Evolutionary conservation across 352 stramenopile genomes (phyloP).

Genomic region (Globisporangium takayamanum): DNA sequence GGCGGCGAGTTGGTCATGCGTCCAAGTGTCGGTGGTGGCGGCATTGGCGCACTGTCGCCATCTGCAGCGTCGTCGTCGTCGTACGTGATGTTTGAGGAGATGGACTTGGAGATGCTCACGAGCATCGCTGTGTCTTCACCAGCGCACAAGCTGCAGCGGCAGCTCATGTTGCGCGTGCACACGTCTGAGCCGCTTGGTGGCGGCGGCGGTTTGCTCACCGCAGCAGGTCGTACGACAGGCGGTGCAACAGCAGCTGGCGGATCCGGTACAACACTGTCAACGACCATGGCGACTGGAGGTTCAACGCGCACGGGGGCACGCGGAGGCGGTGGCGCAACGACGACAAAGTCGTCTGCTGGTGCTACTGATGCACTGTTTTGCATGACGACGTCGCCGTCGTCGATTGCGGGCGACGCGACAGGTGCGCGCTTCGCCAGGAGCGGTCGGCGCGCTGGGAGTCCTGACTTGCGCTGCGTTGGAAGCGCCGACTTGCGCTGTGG

Average conservation of each 20-base stretch:
- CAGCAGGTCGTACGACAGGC: neutral
- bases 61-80: conserved; percentile 19
- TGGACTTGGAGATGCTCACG: conserved; percentile 73
- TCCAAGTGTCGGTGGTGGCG: conserved; percentile 19
- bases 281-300: neutral
- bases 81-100: conserved; percentile 79
- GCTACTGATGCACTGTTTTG: neutral
- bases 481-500: conserved; percentile 2
- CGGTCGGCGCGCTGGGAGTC: neutral
- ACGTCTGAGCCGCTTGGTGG: conserved; percentile 58
- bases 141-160: conserved; percentile 72
- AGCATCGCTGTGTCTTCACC: conserved; percentile 75
- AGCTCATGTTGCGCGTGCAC: conserved; percentile 85
- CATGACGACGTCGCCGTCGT: conserved; percentile 1
- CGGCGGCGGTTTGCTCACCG: neutral
- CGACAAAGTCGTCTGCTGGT: neutral
- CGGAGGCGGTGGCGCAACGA: neutral
- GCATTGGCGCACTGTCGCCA: neutral
- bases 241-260: neutral
- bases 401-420: conserved; percentile 1
- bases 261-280: neutral
- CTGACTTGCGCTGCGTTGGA: neutral
- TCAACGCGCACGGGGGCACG: neutral
- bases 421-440: neutral
- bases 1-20: conserved; percentile 36